Evolutionary conservation across 1,284 basidiomycete species (phyloP).

Genomic region (Boletus semigastroideus): DNA sequence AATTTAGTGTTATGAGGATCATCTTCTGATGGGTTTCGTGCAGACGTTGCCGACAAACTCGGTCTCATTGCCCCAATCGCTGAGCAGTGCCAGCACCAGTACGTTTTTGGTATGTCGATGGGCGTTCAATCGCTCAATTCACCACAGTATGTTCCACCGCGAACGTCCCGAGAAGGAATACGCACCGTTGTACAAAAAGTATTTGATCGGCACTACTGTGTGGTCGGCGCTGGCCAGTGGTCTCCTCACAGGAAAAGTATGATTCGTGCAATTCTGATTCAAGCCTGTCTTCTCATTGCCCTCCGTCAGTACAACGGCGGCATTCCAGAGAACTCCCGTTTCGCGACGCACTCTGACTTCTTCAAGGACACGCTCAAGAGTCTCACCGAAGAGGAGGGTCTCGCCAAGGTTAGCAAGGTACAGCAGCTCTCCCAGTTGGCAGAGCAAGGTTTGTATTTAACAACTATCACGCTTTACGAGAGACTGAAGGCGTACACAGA

Average conservation of each 20-base stretch:
- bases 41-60: constrained; percentile 53
- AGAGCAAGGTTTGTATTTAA: constrained; percentile 32
- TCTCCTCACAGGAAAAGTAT: constrained; percentile 49
- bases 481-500: constrained; percentile 33
- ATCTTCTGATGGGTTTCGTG: neutral
- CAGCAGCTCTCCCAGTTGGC: constrained; percentile 50
- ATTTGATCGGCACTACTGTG: constrained; percentile 48
- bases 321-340: constrained; percentile 56
- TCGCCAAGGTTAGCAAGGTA: constrained; percentile 54
- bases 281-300: neutral
- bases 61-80: constrained; percentile 58
- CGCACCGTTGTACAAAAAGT: constrained; percentile 41
- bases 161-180: constrained; percentile 62
- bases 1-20: neutral
- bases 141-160: constrained; percentile 43
- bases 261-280: no score
- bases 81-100: constrained; percentile 60
- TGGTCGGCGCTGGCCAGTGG: constrained; percentile 64
- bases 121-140: constrained; percentile 1
- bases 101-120: constrained; percentile 2
- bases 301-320: constrained; percentile 37
- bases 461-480: neutral
- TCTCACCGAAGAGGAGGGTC: constrained; percentile 39
- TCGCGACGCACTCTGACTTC: constrained; percentile 50
- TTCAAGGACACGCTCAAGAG: constrained; percentile 42